Evolutionary conservation across 2,329 filamentous ascomycete species (phyloP).

Genomic region (Dactylellina drechsleri): DNA sequence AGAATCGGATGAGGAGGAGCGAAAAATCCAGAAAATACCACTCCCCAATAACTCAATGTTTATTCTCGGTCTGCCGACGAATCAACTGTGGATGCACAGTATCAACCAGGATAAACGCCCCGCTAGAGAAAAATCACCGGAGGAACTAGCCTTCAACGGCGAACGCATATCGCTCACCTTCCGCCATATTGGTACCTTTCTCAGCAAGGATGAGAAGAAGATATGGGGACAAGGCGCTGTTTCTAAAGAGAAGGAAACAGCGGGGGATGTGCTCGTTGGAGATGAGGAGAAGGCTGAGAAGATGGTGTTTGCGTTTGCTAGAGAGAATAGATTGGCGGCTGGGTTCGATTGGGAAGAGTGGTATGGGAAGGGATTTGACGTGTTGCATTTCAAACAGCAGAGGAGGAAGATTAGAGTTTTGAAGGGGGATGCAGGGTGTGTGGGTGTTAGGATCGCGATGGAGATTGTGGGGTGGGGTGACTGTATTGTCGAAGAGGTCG

Average conservation of each 20-base stretch:
- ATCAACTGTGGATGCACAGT: constrained; percentile 88
- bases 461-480: constrained; percentile 46
- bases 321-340: constrained; percentile 78
- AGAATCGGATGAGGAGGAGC: constrained; percentile 60
- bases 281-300: constrained; percentile 72
- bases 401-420: constrained; percentile 62
- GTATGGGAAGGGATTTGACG: constrained; percentile 86
- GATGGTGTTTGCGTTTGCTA: constrained; percentile 82
- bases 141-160: constrained; percentile 77
- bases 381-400: constrained; percentile 70
- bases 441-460: constrained; percentile 59
- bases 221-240: constrained; percentile 96
- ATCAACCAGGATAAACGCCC: constrained; percentile 87
- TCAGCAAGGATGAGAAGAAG: constrained; percentile 65
- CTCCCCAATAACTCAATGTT: constrained; percentile 92
- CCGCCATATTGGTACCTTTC: constrained; percentile 84
- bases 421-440: constrained; percentile 59
- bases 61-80: constrained; percentile 81
- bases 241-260: constrained; percentile 71
- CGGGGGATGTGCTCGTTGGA: constrained; percentile 75
- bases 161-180: constrained; percentile 93
- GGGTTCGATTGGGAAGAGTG: constrained; percentile 77
- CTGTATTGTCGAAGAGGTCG: constrained; percentile 37
- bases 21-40: constrained; percentile 73
- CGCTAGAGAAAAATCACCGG: constrained; percentile 71